A percentile compares a stretch with the other conserved stretches of the same genome.
Conservation (phyloP, 1,284 basidiomycete species). For the Tilletia caries region DNA sequence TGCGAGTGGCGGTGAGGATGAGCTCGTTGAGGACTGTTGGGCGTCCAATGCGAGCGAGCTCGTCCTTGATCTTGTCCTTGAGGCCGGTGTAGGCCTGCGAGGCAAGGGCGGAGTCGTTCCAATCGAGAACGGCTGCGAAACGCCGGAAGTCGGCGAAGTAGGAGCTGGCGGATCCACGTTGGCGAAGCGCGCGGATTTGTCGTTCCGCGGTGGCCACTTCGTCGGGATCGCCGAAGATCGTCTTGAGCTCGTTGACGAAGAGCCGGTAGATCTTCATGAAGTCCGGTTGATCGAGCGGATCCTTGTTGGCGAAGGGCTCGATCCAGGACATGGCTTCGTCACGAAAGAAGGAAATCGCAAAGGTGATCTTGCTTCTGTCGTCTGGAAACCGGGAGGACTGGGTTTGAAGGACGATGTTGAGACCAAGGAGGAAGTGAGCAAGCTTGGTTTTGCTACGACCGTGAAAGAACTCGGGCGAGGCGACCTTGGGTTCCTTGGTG, state of each 20-base stretch:
- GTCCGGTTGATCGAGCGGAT: background rate
- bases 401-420: background rate
- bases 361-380: background rate
- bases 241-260: background rate
- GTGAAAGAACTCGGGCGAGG: background rate
- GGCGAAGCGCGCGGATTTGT: background rate
- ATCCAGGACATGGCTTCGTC: background rate
- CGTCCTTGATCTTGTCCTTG: background rate
- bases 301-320: conserved; percentile 3
- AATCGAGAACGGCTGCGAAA: background rate
- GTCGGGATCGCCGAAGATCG: background rate
- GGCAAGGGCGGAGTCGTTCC: background rate
- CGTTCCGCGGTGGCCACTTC: background rate
- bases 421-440: background rate
- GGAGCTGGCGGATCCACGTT: background rate
- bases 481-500: background rate
- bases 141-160: conserved; percentile 4
- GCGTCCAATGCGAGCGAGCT: background rate
- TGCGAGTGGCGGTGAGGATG: no score
- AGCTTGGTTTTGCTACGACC: background rate
- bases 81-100: conserved; percentile 1
- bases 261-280: background rate
- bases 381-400: background rate
- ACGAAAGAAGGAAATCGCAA: background rate
- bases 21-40: background rate